These are phyloP conservation scores for Peronospora belbahrii DNA, from an alignment of 352 stramenopile species.

Conservation along the genomic window DNA sequence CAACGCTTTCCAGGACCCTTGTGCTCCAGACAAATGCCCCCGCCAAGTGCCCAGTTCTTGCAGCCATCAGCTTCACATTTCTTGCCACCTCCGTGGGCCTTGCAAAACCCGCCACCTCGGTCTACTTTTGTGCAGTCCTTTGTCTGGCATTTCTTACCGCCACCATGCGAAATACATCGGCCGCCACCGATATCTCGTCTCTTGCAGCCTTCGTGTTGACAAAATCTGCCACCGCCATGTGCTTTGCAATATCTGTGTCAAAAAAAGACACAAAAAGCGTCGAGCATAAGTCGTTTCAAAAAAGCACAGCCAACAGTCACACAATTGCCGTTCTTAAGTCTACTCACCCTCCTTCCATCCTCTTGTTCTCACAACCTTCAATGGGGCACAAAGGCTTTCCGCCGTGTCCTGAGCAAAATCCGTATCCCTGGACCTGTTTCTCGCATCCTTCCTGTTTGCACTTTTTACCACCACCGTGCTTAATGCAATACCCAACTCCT, in stretches of 20 bases:
- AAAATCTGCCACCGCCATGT: slow-evolving; percentile 76
- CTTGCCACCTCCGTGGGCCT: slow-evolving; percentile 80
- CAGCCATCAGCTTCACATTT: slow-evolving; percentile 72
- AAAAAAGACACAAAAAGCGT: neutral
- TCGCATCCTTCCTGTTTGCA: slow-evolving; percentile 73
- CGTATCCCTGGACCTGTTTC: slow-evolving; percentile 79
- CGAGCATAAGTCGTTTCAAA: neutral
- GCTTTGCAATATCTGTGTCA: slow-evolving; percentile 67
- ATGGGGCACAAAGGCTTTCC: slow-evolving; percentile 71
- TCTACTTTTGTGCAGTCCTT: slow-evolving; percentile 73
- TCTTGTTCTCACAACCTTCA: slow-evolving; percentile 73
- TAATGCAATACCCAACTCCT: slow-evolving; percentile 79
- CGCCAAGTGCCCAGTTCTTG: slow-evolving; percentile 74
- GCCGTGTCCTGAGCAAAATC: slow-evolving; percentile 77
- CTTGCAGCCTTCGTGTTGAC: slow-evolving; percentile 62
- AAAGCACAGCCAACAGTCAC: neutral
- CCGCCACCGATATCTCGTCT: slow-evolving; percentile 82
- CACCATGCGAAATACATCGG: slow-evolving; percentile 80
- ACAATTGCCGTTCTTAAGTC: neutral
- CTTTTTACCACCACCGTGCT: slow-evolving; percentile 78
- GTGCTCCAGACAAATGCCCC: slow-evolving; percentile 67
- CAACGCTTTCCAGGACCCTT: slow-evolving; percentile 74
- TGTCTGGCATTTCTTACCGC: slow-evolving; percentile 75
- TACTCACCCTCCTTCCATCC: slow-evolving; percentile 69
- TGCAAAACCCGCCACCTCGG: slow-evolving; percentile 73